phyloP scores from a whole-genome alignment of 495 filamentous ascomycete species.

The Aspergillus avenaceus region DNA sequence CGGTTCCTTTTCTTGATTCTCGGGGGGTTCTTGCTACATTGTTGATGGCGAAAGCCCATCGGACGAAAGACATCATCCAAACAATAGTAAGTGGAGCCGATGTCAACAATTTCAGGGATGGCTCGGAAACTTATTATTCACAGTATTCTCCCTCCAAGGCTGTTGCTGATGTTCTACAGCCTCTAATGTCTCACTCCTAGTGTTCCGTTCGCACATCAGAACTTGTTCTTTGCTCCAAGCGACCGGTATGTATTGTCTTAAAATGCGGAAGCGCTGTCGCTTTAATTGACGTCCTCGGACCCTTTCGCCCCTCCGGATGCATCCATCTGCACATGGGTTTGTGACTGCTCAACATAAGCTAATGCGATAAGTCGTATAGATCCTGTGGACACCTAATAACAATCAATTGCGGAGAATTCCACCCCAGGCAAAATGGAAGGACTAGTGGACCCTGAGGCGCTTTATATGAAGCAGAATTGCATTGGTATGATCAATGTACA shows the following conservation, averaged over 20 bases:
- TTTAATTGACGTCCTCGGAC: background rate
- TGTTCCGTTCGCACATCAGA: background rate
- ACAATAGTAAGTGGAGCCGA: slow-evolving; percentile 12
- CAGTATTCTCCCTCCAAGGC: slow-evolving; percentile 4
- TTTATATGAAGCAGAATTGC: slow-evolving; percentile 91
- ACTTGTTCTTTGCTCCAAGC: background rate
- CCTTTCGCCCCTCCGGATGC: no score
- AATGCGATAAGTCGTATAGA: background rate
- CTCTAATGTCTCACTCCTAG: slow-evolving; percentile 4
- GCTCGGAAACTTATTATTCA: slow-evolving; percentile 2
- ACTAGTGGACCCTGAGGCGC: slow-evolving; percentile 71
- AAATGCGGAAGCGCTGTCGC: background rate
- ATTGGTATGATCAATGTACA: slow-evolving; percentile 63
- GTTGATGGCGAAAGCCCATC: slow-evolving; percentile 4
- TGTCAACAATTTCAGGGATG: background rate
- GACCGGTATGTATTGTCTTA: slow-evolving; percentile 5
- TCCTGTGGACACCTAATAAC: slow-evolving; percentile 3
- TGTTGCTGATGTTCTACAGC: background rate
- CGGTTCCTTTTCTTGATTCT: background rate
- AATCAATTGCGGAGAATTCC: slow-evolving; percentile 3
- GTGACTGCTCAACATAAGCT: no score
- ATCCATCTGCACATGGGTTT: no score
- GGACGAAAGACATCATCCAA: slow-evolving; percentile 8
- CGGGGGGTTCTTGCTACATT: background rate
- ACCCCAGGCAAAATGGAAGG: slow-evolving; percentile 31